Evolutionary conservation across 768 basidiomycete genomes (phyloP).

Genomic region (Boletus fagicola): DNA sequence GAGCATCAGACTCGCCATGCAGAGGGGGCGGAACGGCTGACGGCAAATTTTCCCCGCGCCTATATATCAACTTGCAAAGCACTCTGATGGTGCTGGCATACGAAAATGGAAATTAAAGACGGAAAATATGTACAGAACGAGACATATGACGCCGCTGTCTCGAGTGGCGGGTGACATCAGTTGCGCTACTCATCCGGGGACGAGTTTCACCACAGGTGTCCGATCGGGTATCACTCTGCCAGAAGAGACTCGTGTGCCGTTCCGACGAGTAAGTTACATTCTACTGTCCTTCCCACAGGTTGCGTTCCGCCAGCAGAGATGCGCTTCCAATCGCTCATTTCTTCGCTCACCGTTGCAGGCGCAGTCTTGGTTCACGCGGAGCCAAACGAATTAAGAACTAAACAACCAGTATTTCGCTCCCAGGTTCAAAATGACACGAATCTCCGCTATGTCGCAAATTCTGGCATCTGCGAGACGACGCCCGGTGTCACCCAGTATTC

Average conservation of each 20-base stretch:
- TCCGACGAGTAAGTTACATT: neutral
- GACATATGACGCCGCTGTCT: too few relatives aligned
- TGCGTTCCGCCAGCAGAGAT: conserved; percentile 10
- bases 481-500: conserved; percentile 58
- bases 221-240: too few relatives aligned
- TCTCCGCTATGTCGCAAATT: conserved; percentile 53
- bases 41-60: too few relatives aligned
- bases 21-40: too few relatives aligned
- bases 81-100: too few relatives aligned
- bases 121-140: too few relatives aligned
- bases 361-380: neutral
- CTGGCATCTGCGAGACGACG: conserved; percentile 66
- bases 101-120: too few relatives aligned
- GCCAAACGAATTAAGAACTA: neutral
- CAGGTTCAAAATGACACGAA: conserved; percentile 22
- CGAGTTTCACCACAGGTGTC: too few relatives aligned
- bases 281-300: neutral
- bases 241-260: neutral
- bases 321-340: conserved; percentile 6
- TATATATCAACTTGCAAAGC: too few relatives aligned
- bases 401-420: conserved; percentile 13
- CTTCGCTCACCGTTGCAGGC: neutral
- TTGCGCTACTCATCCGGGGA: too few relatives aligned
- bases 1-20: too few relatives aligned
- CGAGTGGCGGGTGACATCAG: too few relatives aligned